A percentile compares a stretch with the other conserved stretches of the same genome.
Evolutionary conservation across 441 rosid genomes (phyloP).

Genomic region (Dalechampia spathulata): DNA sequence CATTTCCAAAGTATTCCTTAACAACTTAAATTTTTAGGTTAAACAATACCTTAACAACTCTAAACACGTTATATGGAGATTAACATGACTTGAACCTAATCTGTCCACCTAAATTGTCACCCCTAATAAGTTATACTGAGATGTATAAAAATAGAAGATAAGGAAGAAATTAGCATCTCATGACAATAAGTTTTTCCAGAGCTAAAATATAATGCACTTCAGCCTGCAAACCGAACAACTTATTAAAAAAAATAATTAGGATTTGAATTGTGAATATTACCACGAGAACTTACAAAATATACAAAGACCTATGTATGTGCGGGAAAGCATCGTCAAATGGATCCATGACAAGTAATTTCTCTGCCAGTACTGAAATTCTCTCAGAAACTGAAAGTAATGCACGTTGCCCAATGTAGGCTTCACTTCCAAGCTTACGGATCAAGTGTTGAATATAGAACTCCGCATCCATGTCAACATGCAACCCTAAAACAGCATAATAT

Average conservation of each 20-base stretch:
- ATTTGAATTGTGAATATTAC: not conserved
- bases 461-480: slow-evolving; percentile 27
- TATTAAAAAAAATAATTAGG: not conserved
- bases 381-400: slow-evolving; percentile 54
- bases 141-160: too few species aligned
- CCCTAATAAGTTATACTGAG: too few species aligned
- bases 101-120: too few species aligned
- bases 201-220: not conserved
- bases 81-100: too few species aligned
- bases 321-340: slow-evolving; percentile 76
- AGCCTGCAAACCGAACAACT: not conserved
- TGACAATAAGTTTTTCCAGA: not conserved
- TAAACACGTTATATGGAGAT: too few species aligned
- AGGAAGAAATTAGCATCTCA: not conserved
- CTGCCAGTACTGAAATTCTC: slow-evolving; percentile 51
- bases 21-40: too few species aligned
- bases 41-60: too few species aligned
- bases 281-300: slow-evolving; percentile 44
- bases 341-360: slow-evolving; percentile 57
- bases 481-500: slow-evolving; percentile 32
- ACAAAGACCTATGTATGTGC: slow-evolving; percentile 52
- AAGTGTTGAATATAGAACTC: slow-evolving; percentile 59
- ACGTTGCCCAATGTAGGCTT: slow-evolving; percentile 65
- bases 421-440: slow-evolving; percentile 71
- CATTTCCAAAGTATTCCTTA: too few species aligned